Evolutionary conservation across 169 alveolate genomes (phyloP), one percentile per base, ranked within the genome.

Genomic region (Toxoplasma gondii): DNA sequence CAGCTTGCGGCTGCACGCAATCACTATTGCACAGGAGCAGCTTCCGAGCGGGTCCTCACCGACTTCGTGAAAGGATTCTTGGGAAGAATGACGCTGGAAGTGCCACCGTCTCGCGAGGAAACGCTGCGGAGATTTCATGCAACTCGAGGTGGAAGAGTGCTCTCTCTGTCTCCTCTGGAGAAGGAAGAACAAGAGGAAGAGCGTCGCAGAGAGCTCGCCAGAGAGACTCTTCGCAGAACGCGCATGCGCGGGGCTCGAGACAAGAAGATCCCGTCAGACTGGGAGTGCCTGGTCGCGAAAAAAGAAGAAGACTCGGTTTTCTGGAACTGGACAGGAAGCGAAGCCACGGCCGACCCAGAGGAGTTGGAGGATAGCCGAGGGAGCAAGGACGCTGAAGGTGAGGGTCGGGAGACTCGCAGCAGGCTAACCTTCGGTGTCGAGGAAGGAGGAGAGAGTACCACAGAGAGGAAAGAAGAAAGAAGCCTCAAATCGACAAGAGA

Each of bases 11-110:
- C 94, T 29, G 91, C 92, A 82, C 53, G 95, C 49, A 95, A 93
- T 92, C 95, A 92, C 80, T 93, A 96, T 81, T 96, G 97, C 91
- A 69, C 95, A 53, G 96, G 96, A 53, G 96, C 96, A 10, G 98
- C 98, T 9, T 95, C 98, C 41, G 95, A 96, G 95, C 96, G 98
- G 34, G 92, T 97, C 5, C 97, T 97, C 58, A 94, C 97, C 39
- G 98, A 97, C 90, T 96, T 97, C 91, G 74, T 97, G 53, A 97
- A 97, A 81, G 96, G 97, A 38, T 94, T 95, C 91, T 95, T 96
- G 31, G 98, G 98, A 10, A 78, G 96, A 43, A 91, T 96, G 70
- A 97, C 98, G 54, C 91, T 97, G 74, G 97, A 97, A 94, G 93
- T 93, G 7, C 98, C 98, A 9, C 97, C 96, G 12, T 38, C 44